Conservation (phyloP, 352 stramenopile genomes). For the Phytophthora sp. region DNA sequence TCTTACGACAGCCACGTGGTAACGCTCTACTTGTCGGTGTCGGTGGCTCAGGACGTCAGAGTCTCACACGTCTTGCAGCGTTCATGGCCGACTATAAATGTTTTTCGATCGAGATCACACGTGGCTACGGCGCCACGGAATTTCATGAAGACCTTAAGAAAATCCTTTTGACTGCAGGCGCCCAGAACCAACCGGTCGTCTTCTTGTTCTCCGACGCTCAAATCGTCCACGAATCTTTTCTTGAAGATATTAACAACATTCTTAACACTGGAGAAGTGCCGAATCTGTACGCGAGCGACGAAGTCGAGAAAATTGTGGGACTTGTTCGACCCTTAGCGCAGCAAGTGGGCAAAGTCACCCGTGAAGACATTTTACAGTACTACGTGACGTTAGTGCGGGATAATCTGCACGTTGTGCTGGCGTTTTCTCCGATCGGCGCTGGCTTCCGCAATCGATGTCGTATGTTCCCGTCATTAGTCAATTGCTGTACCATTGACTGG, state of each 20-base stretch:
- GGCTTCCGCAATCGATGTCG: constrained; percentile 93
- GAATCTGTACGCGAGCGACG: constrained; percentile 92
- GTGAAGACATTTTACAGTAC: constrained; percentile 85
- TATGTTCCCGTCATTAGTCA: constrained; percentile 95
- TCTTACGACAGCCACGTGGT: constrained; percentile 91
- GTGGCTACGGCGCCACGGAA: constrained; percentile 89
- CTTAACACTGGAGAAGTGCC: constrained; percentile 94
- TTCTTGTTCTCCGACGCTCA: constrained; percentile 95
- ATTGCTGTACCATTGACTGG: constrained; percentile 97
- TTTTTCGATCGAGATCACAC: constrained; percentile 93
- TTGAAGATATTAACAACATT: constrained; percentile 96
- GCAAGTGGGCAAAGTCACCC: constrained; percentile 80
- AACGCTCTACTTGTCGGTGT: constrained; percentile 94
- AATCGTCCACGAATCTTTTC: constrained; percentile 93
- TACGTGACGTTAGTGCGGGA: constrained; percentile 93
- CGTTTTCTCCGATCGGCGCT: constrained; percentile 92
- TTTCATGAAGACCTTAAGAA: constrained; percentile 94
- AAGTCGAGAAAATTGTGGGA: constrained; percentile 90
- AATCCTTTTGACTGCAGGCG: constrained; percentile 89
- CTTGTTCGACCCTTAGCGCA: constrained; percentile 84
- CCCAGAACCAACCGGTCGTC: constrained; percentile 88
- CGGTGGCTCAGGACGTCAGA: constrained; percentile 90
- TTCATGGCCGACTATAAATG: constrained; percentile 94
- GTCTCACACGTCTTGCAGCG: constrained; percentile 87
- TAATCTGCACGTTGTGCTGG: constrained; percentile 95